phyloP scores from a whole-genome alignment of 2,329 filamentous ascomycete genomes.

The Stagonosporopsis vannaccii region DNA sequence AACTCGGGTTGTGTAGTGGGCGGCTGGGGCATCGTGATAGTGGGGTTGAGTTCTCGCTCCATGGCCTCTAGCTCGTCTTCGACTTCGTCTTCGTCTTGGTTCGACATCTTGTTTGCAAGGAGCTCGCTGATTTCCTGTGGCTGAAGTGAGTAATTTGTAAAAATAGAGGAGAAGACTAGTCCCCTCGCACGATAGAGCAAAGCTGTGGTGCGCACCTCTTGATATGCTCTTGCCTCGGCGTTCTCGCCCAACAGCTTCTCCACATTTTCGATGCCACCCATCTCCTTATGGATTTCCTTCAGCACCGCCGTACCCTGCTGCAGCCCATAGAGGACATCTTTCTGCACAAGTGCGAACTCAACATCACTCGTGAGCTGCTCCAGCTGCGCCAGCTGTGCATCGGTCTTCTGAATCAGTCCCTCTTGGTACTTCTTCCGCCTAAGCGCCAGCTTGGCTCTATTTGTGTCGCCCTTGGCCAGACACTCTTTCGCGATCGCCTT shows the following conservation, averaged over 20 bases:
- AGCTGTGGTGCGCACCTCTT: conserved; percentile 66
- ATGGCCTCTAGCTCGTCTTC: conserved; percentile 91
- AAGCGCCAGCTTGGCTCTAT: conserved; percentile 83
- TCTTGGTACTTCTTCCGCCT: conserved; percentile 98
- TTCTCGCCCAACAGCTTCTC: conserved; percentile 95
- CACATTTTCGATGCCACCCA: conserved; percentile 92
- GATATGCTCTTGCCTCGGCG: conserved; percentile 89
- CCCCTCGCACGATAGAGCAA: neutral
- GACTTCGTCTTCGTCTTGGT: conserved; percentile 96
- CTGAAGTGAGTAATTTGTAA: conserved; percentile 8
- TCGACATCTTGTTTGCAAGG: conserved; percentile 85
- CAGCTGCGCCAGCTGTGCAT: conserved; percentile 90
- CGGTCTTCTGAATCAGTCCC: conserved; percentile 84
- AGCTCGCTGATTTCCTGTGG: conserved; percentile 87
- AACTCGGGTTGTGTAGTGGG: conserved; percentile 45
- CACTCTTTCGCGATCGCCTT: conserved; percentile 86
- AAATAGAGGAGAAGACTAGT: neutral
- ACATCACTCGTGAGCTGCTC: conserved; percentile 88
- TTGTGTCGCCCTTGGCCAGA: conserved; percentile 79
- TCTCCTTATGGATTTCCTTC: conserved; percentile 90
- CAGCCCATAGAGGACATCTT: conserved; percentile 91
- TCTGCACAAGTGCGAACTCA: conserved; percentile 96
- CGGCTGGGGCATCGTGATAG: conserved; percentile 51
- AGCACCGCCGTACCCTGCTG: conserved; percentile 91
- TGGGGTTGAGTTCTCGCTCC: conserved; percentile 66